phyloP scores from a whole-genome alignment of 2,329 filamentous ascomycete genomes.

The Aspergillus quadricinctus region DNA sequence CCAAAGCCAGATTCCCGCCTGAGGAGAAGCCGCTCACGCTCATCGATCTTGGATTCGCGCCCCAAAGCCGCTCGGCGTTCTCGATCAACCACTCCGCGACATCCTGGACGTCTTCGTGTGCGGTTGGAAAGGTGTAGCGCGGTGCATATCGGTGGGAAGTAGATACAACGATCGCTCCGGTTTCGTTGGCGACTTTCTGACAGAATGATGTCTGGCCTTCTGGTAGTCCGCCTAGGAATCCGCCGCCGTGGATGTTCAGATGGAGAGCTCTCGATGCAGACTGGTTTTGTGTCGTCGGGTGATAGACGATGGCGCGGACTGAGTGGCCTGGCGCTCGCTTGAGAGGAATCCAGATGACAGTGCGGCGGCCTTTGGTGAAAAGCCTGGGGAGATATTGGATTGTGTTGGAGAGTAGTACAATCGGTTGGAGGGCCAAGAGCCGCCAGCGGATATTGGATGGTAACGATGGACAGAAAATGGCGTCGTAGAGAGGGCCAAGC shows the following conservation, averaged over 20 bases:
- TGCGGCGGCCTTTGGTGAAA: slow-evolving; percentile 1
- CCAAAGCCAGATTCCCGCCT: slow-evolving; percentile 44
- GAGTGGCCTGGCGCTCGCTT: slow-evolving; percentile 3
- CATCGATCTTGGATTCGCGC: slow-evolving; percentile 27
- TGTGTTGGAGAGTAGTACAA: slow-evolving; percentile 35
- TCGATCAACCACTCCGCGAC: slow-evolving; percentile 38
- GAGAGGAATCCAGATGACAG: slow-evolving; percentile 5
- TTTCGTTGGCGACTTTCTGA: slow-evolving; percentile 32
- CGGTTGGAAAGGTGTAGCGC: slow-evolving; percentile 38
- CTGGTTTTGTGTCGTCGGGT: neutral
- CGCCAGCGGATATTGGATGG: slow-evolving; percentile 42
- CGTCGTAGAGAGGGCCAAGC: slow-evolving; percentile 18
- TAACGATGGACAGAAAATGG: slow-evolving; percentile 34
- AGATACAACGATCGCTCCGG: slow-evolving; percentile 39
- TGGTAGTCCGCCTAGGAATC: slow-evolving; percentile 9
- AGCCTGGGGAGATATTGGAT: slow-evolving; percentile 27
- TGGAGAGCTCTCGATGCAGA: slow-evolving; percentile 2
- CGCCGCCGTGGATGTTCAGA: slow-evolving; percentile 13
- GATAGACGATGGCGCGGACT: slow-evolving; percentile 8
- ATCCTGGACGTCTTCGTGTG: slow-evolving; percentile 43
- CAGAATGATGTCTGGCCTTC: slow-evolving; percentile 12
- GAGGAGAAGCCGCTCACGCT: slow-evolving; percentile 45
- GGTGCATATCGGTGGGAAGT: slow-evolving; percentile 42
- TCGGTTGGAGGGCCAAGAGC: slow-evolving; percentile 41
- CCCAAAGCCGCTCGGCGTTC: slow-evolving; percentile 33